phyloP scores from a whole-genome alignment of 2,329 filamentous ascomycete species.

The Achaetomium macrosporum region DNA sequence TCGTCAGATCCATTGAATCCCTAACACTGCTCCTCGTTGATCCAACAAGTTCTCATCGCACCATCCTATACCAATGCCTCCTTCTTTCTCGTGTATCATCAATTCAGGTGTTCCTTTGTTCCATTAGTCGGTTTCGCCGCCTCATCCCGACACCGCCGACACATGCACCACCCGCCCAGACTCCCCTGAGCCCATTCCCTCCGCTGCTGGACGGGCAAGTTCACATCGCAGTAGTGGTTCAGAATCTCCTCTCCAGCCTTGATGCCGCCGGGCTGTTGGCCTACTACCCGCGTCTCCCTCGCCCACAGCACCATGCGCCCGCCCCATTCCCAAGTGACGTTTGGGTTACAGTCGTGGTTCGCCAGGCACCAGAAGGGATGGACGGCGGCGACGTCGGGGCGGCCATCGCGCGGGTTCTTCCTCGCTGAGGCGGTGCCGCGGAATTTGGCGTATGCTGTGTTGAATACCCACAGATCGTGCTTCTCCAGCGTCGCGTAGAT shows the following conservation, averaged over 20 bases:
- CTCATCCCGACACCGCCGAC: constrained; percentile 73
- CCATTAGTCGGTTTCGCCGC: constrained; percentile 28
- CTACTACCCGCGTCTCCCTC: constrained; percentile 51
- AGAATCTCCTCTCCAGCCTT: constrained; percentile 76
- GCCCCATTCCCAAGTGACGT: constrained; percentile 91
- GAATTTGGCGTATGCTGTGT: constrained; percentile 90
- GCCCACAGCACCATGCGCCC: constrained; percentile 68
- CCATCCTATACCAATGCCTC: background rate
- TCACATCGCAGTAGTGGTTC: constrained; percentile 91
- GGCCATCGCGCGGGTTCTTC: constrained; percentile 67
- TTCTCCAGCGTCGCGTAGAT: constrained; percentile 54
- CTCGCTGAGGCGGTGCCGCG: constrained; percentile 85
- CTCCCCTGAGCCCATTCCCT: constrained; percentile 86
- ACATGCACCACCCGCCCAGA: constrained; percentile 84
- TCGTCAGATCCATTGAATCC: no score
- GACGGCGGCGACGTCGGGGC: constrained; percentile 86
- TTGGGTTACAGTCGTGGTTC: constrained; percentile 94
- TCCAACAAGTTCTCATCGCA: background rate
- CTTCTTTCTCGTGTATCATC: background rate
- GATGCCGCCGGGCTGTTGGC: constrained; percentile 53
- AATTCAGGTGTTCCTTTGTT: background rate
- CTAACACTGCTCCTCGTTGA: no score
- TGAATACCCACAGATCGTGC: constrained; percentile 77
- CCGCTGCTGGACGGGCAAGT: constrained; percentile 68
- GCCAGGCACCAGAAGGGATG: constrained; percentile 95